Evolutionary conservation across 2,329 filamentous ascomycete genomes (phyloP), one percentile per base, ranked within the genome.

Genomic region (Colletotrichum cordylinicola): DNA sequence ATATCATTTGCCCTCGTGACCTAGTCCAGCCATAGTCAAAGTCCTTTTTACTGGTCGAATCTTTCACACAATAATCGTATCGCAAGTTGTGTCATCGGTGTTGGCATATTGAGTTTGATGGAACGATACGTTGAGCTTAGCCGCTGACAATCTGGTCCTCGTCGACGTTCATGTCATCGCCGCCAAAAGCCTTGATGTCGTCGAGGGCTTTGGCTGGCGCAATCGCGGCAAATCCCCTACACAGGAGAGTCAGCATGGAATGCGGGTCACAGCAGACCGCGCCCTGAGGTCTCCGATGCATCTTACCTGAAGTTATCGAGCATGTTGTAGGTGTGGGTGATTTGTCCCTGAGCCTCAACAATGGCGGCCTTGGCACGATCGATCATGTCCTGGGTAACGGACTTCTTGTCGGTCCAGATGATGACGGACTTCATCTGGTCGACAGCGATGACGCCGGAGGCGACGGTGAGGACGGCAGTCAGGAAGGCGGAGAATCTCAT

Each of bases 161-260:
- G 85, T 98, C 96, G 77, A 98, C 91, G 75, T 86, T 83, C 24
- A 82, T 79, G 58, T 89, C 83, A 37, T 85, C 83, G 70, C 87
- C 86, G 75, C 92, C 92, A 21, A 91, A 88, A 2, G 91, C 86
- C 79, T 93, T 90, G 35, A 98, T 90, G 7, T 88, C 89, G 75
- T 95, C 89, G 72, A 98, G 88, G 24, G 92, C 90, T 80, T 92
- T 91, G 74, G 91, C 91, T 2, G 95, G 92, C 39, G 93, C 93
- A 78, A 93, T 92, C 67, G 93, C 94, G 37, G 95, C 91, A 83
- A 98, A 97, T 62, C 93, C 95, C 86, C 94, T 97, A 77, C 33
- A 18, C 35, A 60, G 16, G 18, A 18, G 18, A 48, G 82, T 85
- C 78, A 86, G 81, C 43, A 52, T 21, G n/a, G n/a, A 21, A 24